Percentiles rank a stretch among this genome's conserved stretches.
Conservation (phyloP, 1,284 basidiomycete species). For the Sporisorium iseilematis-ciliati region DNA sequence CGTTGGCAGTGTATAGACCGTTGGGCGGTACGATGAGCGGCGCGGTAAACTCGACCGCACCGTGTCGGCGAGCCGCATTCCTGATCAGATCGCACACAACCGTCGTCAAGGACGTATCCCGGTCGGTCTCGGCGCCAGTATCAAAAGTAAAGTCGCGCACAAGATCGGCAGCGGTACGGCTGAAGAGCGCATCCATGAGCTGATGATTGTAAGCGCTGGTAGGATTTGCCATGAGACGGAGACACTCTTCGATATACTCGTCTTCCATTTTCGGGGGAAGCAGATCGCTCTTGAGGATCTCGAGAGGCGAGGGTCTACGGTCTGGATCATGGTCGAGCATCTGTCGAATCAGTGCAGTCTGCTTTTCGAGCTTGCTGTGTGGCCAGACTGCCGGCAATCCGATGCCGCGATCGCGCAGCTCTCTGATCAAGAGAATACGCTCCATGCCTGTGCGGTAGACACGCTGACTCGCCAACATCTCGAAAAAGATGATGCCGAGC, state of each 20-base stretch:
- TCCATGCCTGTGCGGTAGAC: conserved; percentile 87
- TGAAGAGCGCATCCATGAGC: conserved; percentile 54
- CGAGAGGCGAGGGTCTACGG: conserved; percentile 84
- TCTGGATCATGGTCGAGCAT: conserved; percentile 86
- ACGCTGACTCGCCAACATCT: conserved; percentile 83
- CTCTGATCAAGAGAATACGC: conserved; percentile 83
- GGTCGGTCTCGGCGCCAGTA: conserved; percentile 78
- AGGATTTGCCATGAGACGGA: conserved; percentile 79
- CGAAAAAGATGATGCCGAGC: conserved; percentile 92
- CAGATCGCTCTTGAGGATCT: conserved; percentile 83
- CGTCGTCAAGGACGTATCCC: conserved; percentile 79
- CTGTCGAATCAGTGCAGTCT: conserved; percentile 79
- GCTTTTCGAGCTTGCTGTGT: conserved; percentile 73
- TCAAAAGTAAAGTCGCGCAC: conserved; percentile 85
- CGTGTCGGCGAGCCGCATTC: conserved; percentile 85
- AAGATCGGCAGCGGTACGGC: conserved; percentile 74
- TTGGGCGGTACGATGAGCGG: conserved; percentile 82
- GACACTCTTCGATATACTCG: conserved; percentile 84
- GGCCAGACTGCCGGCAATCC: conserved; percentile 82
- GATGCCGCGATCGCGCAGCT: conserved; percentile 79
- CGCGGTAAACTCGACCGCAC: conserved; percentile 86
- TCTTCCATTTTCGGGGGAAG: conserved; percentile 82
- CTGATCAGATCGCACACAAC: conserved; percentile 82
- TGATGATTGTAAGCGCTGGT: conserved; percentile 59
- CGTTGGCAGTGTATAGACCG: conserved; percentile 80